Evolutionary conservation across 192 early-diverging fungal species (phyloP).

Genomic region (Linnemannia zychae): DNA sequence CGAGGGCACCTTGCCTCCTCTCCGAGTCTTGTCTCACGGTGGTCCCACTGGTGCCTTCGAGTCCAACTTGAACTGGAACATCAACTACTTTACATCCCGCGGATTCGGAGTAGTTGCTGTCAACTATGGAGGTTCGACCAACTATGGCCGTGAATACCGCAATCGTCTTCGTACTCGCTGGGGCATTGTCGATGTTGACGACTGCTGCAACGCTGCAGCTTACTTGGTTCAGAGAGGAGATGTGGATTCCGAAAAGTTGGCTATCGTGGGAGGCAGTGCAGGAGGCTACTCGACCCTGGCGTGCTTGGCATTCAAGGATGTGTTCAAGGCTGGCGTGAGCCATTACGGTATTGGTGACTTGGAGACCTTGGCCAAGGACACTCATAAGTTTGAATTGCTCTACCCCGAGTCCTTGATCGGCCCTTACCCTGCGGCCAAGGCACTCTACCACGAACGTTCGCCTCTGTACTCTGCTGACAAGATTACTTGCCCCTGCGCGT

Average conservation of each 20-base stretch:
- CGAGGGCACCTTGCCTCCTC: slow-evolving; percentile 71
- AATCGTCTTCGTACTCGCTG: slow-evolving; percentile 78
- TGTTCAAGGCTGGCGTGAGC: slow-evolving; percentile 79
- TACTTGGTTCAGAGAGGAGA: slow-evolving; percentile 67
- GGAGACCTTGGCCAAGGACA: slow-evolving; percentile 73
- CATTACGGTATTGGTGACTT: slow-evolving; percentile 83
- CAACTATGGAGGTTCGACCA: slow-evolving; percentile 86
- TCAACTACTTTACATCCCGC: slow-evolving; percentile 84
- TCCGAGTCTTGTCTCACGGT: slow-evolving; percentile 78
- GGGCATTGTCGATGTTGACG: slow-evolving; percentile 83
- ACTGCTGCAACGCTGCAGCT: slow-evolving; percentile 79
- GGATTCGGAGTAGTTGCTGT: slow-evolving; percentile 81
- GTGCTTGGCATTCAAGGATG: slow-evolving; percentile 75
- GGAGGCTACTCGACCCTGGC: slow-evolving; percentile 72
- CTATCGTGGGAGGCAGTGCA: slow-evolving; percentile 77
- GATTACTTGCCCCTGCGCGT: slow-evolving; percentile 73
- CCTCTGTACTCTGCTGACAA: slow-evolving; percentile 72
- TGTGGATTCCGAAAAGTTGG: slow-evolving; percentile 72
- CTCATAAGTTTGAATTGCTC: slow-evolving; percentile 86
- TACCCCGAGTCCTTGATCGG: slow-evolving; percentile 75
- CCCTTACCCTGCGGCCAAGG: slow-evolving; percentile 64
- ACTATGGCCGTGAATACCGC: slow-evolving; percentile 81
- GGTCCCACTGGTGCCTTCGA: slow-evolving; percentile 70
- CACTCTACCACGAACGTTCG: slow-evolving; percentile 73
- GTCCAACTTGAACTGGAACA: slow-evolving; percentile 59